These are phyloP conservation scores for Fusarium xyrophilum DNA, from an alignment of 2,329 filamentous ascomycete species.

Conservation along the genomic window DNA sequence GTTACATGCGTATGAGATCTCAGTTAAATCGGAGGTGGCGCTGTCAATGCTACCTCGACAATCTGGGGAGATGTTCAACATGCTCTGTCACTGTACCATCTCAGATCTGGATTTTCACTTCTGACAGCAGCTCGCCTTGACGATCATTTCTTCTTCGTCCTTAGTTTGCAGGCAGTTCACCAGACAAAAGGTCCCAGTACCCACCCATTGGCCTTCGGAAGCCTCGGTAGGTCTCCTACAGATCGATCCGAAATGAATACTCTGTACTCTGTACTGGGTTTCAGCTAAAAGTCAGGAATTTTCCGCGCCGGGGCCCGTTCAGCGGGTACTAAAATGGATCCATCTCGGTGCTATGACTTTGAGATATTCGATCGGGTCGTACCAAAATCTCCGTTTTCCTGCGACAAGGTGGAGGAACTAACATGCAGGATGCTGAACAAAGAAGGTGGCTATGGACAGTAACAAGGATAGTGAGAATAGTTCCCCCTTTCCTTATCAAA, in stretches of 20 bases:
- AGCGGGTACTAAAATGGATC: not conserved
- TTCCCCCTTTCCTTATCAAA: not conserved
- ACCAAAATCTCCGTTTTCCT: not conserved
- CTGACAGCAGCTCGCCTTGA: not conserved
- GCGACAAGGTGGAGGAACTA: not conserved
- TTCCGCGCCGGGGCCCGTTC: not conserved
- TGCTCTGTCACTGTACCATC: too few species aligned
- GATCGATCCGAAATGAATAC: not conserved
- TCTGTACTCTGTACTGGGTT: too few species aligned
- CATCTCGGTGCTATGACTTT: not conserved
- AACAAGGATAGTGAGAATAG: not conserved
- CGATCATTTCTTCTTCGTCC: not conserved
- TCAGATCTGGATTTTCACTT: not conserved
- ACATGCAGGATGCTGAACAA: not conserved
- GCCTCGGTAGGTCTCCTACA: not conserved
- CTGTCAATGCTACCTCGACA: not conserved
- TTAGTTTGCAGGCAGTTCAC: not conserved
- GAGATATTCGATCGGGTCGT: not conserved
- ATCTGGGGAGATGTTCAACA: not conserved
- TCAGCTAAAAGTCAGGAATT: not conserved
- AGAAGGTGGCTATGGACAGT: not conserved
- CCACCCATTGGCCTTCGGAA: not conserved
- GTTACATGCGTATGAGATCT: not conserved
- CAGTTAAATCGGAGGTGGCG: not conserved
- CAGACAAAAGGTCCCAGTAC: not conserved